These are phyloP conservation scores for Fusarium musae DNA, from an alignment of 2,329 filamentous ascomycete genomes.

Conservation along the genomic window DNA sequence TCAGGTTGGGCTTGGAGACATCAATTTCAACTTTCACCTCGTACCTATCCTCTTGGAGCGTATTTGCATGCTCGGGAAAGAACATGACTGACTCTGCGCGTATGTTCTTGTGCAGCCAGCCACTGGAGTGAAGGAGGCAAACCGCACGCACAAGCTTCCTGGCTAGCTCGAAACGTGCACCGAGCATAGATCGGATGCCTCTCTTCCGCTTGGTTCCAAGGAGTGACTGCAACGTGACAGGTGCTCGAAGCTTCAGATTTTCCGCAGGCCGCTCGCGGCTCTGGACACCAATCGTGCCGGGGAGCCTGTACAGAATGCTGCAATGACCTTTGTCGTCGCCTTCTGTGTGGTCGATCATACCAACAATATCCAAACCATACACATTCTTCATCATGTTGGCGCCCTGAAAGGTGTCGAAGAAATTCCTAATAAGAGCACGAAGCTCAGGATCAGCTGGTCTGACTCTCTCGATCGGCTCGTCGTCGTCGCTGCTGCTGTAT, in stretches of 20 bases:
- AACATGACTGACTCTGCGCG: background rate
- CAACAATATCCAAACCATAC: background rate
- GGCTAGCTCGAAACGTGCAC: background rate
- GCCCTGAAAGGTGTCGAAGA: background rate
- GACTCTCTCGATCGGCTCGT: background rate
- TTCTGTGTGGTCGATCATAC: background rate
- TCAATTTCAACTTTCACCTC: background rate
- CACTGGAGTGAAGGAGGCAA: background rate
- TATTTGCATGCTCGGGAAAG: background rate
- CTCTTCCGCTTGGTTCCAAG: too few species aligned
- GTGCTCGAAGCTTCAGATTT: background rate
- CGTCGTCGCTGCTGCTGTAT: background rate
- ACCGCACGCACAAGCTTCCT: background rate
- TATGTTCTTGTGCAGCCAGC: background rate
- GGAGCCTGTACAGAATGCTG: background rate
- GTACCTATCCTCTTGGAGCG: background rate
- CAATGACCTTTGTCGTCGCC: background rate
- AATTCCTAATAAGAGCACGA: accelerated
- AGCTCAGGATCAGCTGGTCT: background rate
- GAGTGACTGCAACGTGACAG: background rate
- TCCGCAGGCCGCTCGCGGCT: background rate
- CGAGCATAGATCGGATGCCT: too few species aligned
- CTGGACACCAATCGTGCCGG: accelerated
- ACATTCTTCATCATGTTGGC: background rate
- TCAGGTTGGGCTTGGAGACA: background rate